Evolutionary conservation across 2,329 filamentous ascomycete genomes (phyloP).

Genomic region (Calonectria pauciramosa): DNA sequence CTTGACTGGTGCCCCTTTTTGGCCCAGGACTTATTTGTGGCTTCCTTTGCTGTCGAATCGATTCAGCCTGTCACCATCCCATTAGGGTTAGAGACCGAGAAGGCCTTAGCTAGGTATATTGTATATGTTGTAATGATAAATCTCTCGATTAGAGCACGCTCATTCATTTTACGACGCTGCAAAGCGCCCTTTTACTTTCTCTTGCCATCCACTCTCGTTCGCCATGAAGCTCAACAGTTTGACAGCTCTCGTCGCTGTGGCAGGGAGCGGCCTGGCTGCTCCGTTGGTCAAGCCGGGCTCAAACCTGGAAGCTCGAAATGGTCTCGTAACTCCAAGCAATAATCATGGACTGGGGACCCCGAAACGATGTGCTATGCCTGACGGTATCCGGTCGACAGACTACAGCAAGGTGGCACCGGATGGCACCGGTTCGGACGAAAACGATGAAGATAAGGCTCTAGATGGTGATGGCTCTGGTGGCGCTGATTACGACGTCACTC

Average conservation of each 20-base stretch:
- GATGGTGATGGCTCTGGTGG: no score
- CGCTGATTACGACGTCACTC: background rate
- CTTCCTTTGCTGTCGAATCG: background rate
- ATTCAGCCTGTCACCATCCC: background rate
- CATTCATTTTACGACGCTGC: background rate
- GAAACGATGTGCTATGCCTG: background rate
- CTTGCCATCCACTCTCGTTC: background rate
- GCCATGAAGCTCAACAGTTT: background rate
- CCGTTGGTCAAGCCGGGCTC: background rate
- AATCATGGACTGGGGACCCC: background rate
- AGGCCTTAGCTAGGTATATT: background rate
- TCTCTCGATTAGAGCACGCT: background rate
- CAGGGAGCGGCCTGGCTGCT: background rate
- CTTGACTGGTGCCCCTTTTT: background rate
- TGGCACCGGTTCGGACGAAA: background rate
- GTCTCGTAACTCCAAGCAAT: background rate
- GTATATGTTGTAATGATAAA: background rate
- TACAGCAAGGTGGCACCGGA: background rate
- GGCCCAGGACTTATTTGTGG: background rate
- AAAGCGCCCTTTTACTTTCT: background rate
- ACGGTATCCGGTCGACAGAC: background rate
- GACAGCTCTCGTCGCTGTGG: background rate
- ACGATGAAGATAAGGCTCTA: background rate
- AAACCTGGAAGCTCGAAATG: background rate
- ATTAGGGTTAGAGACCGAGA: background rate